Conservation (phyloP, 352 stramenopile species). For the Halophytophthora polymorphica region DNA sequence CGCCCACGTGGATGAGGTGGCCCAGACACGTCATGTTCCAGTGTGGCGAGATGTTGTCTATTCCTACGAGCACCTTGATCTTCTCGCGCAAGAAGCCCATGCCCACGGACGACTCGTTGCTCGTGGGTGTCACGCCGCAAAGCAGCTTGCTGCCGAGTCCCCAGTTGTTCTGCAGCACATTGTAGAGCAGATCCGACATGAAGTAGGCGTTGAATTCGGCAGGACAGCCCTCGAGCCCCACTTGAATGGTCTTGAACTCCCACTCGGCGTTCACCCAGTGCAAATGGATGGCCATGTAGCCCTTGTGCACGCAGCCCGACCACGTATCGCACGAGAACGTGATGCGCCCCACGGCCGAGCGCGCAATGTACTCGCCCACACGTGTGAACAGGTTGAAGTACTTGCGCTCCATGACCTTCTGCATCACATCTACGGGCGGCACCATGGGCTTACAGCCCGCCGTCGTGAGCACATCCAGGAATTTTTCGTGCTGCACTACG, state of each 20-base stretch:
- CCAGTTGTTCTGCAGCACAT: conserved; percentile 79
- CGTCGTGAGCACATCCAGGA: conserved; percentile 56
- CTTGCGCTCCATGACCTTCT: conserved; percentile 72
- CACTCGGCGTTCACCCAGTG: conserved; percentile 86
- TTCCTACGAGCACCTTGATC: conserved; percentile 73
- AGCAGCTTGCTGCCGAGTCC: conserved; percentile 67
- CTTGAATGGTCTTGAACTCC: conserved; percentile 81
- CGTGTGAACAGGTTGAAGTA: conserved; percentile 69
- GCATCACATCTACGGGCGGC: conserved; percentile 46
- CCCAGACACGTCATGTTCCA: conserved; percentile 77
- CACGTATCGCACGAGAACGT: conserved; percentile 81
- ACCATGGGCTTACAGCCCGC: conserved; percentile 47
- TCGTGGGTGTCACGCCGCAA: conserved; percentile 61
- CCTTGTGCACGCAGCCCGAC: conserved; percentile 67
- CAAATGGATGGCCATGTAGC: conserved; percentile 70
- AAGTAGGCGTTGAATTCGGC: conserved; percentile 73
- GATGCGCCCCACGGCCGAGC: conserved; percentile 62
- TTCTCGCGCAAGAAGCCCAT: conserved; percentile 80
- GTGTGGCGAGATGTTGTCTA: conserved; percentile 67
- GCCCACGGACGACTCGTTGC: conserved; percentile 57
- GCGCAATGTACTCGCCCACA: conserved; percentile 74
- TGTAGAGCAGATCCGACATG: conserved; percentile 77
- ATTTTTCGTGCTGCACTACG: conserved; percentile 66
- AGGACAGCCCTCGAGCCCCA: conserved; percentile 68
- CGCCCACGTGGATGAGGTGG: conserved; percentile 67